phyloP scores from a whole-genome alignment of 108 stramenopile genomes.

The Nitzschia sp. region DNA sequence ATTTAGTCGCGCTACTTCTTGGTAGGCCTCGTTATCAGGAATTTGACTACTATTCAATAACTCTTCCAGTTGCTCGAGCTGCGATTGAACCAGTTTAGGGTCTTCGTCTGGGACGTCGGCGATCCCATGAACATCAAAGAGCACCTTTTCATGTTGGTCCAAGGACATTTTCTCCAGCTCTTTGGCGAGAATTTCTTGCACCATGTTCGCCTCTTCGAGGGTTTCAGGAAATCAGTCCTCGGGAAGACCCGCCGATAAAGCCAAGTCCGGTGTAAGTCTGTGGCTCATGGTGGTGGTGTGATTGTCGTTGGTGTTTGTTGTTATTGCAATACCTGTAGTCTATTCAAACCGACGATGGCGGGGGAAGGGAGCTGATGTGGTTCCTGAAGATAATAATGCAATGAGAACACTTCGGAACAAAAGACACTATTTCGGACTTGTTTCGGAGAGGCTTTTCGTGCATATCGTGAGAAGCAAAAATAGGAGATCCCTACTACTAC shows the following conservation, averaged over 20 bases:
- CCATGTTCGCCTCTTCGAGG: background rate
- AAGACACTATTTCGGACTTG: no score
- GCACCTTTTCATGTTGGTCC: background rate
- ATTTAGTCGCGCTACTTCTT: conserved; percentile 7
- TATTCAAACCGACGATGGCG: no score
- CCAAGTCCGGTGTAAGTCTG: background rate
- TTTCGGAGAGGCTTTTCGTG: no score
- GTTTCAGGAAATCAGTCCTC: conserved; percentile 8
- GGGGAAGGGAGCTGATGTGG: no score
- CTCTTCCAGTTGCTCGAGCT: conserved; percentile 7
- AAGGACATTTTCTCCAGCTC: conserved; percentile 18
- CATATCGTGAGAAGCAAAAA: no score
- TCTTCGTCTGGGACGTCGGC: background rate
- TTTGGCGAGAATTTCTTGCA: conserved; percentile 2
- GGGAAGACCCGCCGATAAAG: conserved; percentile 1
- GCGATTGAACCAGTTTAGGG: background rate
- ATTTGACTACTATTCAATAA: background rate
- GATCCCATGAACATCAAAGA: conserved; percentile 36
- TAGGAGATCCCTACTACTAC: no score
- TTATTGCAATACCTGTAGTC: no score
- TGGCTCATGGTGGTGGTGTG: no score
- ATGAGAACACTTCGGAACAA: no score
- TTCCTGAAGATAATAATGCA: no score
- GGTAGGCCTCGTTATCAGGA: conserved; percentile 2
- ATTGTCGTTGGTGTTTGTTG: no score